Conservation (phyloP, 768 basidiomycete genomes). For the Mycena leptocephala region DNA sequence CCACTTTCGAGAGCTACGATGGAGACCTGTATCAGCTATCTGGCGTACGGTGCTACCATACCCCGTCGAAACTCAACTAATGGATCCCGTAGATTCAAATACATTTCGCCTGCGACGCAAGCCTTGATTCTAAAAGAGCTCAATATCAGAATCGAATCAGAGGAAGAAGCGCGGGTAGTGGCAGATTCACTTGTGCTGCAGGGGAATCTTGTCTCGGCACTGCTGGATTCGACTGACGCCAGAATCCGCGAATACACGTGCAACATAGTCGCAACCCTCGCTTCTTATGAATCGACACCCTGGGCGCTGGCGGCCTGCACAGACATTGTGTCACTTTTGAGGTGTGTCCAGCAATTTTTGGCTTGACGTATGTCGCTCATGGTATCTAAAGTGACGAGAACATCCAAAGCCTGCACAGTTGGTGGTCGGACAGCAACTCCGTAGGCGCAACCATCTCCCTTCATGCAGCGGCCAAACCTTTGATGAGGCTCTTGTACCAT, state of each 20-base stretch:
- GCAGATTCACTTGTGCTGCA: neutral
- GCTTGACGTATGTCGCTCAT: neutral
- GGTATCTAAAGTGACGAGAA: too few relatives aligned
- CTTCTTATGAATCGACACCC: neutral
- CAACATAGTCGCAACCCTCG: neutral
- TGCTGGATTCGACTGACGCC: neutral
- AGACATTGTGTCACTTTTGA: neutral
- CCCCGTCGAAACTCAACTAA: neutral
- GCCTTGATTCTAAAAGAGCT: neutral
- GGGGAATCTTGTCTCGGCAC: neutral
- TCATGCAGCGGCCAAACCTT: constrained; percentile 1
- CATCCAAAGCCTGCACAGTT: neutral
- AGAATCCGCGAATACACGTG: neutral
- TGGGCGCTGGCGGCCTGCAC: neutral
- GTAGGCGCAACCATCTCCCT: neutral
- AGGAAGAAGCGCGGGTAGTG: neutral
- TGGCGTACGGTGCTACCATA: neutral
- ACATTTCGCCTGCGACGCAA: neutral
- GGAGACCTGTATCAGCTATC: neutral
- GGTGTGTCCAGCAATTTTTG: neutral
- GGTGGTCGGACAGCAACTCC: constrained; percentile 7
- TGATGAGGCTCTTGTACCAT: neutral
- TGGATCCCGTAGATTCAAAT: neutral
- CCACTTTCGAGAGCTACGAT: neutral
- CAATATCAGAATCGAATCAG: neutral